Evolutionary conservation across 352 stramenopile genomes (phyloP).

Genomic region (Globisporangium camurandrum): DNA sequence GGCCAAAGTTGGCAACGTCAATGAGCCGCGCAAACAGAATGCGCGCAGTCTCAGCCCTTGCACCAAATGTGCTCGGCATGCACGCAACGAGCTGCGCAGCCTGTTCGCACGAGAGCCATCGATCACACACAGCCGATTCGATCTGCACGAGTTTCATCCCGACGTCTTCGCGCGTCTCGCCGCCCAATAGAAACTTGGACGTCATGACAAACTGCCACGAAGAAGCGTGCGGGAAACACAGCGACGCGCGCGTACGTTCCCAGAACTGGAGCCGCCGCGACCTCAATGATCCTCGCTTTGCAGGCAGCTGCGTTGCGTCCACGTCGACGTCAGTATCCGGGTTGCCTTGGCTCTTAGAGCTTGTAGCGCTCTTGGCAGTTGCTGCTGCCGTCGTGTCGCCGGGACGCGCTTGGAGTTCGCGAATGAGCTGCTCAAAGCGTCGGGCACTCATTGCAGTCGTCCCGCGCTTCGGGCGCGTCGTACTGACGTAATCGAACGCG

Average conservation of each 20-base stretch:
- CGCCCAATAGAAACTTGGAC: slow-evolving; percentile 35
- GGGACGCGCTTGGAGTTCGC: slow-evolving; percentile 36
- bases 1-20: slow-evolving; percentile 58
- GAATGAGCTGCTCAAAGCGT: slow-evolving; percentile 69
- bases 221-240: slow-evolving; percentile 30
- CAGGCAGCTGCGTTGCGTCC: neutral
- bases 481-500: slow-evolving; percentile 89
- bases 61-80: slow-evolving; percentile 55
- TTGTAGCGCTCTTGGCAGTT: neutral
- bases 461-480: slow-evolving; percentile 50
- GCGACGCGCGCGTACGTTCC: slow-evolving; percentile 34
- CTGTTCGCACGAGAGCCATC: slow-evolving; percentile 66
- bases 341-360: too few relatives aligned
- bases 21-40: slow-evolving; percentile 72
- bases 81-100: slow-evolving; percentile 64
- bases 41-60: slow-evolving; percentile 54
- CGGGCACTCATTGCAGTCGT: slow-evolving; percentile 54
- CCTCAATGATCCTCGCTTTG: neutral
- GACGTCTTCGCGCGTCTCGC: slow-evolving; percentile 55
- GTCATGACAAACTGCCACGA: slow-evolving; percentile 22
- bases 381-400: neutral
- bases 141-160: slow-evolving; percentile 78
- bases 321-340: neutral
- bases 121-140: slow-evolving; percentile 66
- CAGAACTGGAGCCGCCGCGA: slow-evolving; percentile 32